Evolutionary conservation across 1,284 basidiomycete genomes (phyloP), one percentile per base, ranked within the genome.

Genomic region (Amylostereum areolatum): DNA sequence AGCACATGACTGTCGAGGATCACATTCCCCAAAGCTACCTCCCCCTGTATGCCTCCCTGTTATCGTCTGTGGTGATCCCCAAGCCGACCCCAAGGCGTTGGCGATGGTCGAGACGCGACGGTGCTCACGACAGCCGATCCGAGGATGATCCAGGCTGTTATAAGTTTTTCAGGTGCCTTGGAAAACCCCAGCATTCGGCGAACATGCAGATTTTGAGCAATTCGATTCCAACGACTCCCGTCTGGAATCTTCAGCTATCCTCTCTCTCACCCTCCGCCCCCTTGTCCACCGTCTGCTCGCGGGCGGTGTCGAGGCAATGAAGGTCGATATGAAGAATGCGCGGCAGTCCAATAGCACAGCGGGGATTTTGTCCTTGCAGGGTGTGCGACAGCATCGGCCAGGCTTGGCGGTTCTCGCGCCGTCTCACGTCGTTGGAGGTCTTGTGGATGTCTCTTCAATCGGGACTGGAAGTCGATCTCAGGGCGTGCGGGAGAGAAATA

Each of bases 181-280:
- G 3, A 35, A 5, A 4, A 4, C 32, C 41, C 39, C 49, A 39
- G 36, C 32, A 37, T 34, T 35, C 2, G 25, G 51, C 25, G n/a
- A n/a, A n/a, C n/a, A n/a, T n/a, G n/a, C n/a, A n/a, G n/a, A n/a
- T n/a, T n/a, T n/a, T n/a, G n/a, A n/a, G n/a, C n/a, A n/a, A n/a
- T n/a, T n/a, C n/a, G n/a, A n/a, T n/a, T n/a, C n/a, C n/a, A n/a
- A n/a, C n/a, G n/a, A n/a, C n/a, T n/a, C n/a, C n/a, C n/a, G n/a
- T n/a, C n/a, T 81, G 5, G 71, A 71, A 25, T 71, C 78, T 8
- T 63, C 66, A 50, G 77, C 75, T 4, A 52, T 74, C 32, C 62
- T 83, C 28, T 65, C 74, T 8, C 55, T 76, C 12, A 58, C 65
- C 8, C 59, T 69, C 29, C 64, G 66, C 51, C 55, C 50, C 29